Evolutionary conservation across 2,329 filamentous ascomycete genomes (phyloP), one percentile per base, ranked within the genome.

Genomic region (Bipolaris victoriae): DNA sequence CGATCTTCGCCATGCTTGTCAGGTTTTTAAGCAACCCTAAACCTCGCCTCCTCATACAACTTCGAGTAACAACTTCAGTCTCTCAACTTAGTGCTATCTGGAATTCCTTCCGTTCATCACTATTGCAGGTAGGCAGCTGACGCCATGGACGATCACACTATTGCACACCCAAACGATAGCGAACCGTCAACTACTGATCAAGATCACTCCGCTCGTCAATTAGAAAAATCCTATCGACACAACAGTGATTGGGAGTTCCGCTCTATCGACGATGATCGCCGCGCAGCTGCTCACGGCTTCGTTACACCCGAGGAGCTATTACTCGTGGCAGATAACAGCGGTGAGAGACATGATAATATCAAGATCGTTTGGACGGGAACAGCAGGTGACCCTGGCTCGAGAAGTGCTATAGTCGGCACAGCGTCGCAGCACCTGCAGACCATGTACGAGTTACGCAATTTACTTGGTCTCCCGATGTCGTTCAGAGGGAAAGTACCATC

Each of bases 231-330:
- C 0, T 63, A 64, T 16, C 0, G 49, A 4, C 15, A 33, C 4
- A 43, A 43, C 16, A 66, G 65, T 0, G 63, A 68, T 20, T 70
- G 65, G 65, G 51, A n/a, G 15, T 68, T 69, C 29, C 18, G 29
- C 7, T 49, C 49, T 10, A 18, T 37, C n/a, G 24, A 57, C 0
- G 67, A 69, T 22, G 63, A 68, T 10, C 55, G 37, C 9, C 59
- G 59, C 41, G 63, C 67, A 7, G 48, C 53, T 29, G 16, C 31
- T 3, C 40, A n/a, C 10, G 65, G 66, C 16, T 44, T 64, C 3
- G 20, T n/a, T 5, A 61, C 26, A 2, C 67, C 66, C 0, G 67
- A 70, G 26, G 50, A 52, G 0, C n/a, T 68, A 6, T 35, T 70
- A 13, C n/a, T 55, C 5, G 57, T 56, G 5, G 53, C 60, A 11